phyloP scores from a whole-genome alignment of 1,284 basidiomycete species.

The Cutaneotrichosporon cutaneum region DNA sequence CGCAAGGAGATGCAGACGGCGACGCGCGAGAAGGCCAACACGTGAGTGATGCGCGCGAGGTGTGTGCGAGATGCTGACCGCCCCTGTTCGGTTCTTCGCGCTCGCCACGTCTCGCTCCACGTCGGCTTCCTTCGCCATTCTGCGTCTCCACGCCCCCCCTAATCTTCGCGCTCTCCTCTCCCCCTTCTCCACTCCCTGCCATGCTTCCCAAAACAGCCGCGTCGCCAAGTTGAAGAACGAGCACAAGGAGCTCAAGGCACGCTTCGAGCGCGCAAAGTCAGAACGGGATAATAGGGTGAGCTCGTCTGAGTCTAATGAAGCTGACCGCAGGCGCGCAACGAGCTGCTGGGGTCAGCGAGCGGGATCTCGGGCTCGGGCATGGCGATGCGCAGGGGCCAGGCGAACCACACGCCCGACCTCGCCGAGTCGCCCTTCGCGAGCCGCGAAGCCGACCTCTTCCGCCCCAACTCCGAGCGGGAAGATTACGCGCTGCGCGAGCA shows the following conservation, averaged over 20 bases:
- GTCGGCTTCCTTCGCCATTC: background rate
- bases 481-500: conserved; percentile 80
- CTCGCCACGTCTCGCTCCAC: background rate
- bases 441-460: conserved; percentile 63
- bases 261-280: conserved; percentile 54
- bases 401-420: conserved; percentile 58
- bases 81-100: background rate
- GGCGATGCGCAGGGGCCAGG: conserved; percentile 27
- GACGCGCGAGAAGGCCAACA: conserved; percentile 89
- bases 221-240: conserved; percentile 55
- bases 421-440: conserved; percentile 50
- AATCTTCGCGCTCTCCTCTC: background rate
- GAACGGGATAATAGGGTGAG: conserved; percentile 44
- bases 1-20: conserved; percentile 89
- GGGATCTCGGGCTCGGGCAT: conserved; percentile 37
- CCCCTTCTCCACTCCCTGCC: background rate
- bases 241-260: conserved; percentile 52
- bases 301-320: background rate
- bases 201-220: conserved; percentile 47
- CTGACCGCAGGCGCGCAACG: conserved; percentile 8
- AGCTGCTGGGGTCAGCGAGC: conserved; percentile 31
- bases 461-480: conserved; percentile 61
- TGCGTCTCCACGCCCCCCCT: background rate
- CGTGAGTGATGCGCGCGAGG: conserved; percentile 58
- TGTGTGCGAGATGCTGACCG: background rate